Base-by-base conservation (phyloP, 371 early-diverging fungal genomes). In the Syncephalis fuscata region DNA sequence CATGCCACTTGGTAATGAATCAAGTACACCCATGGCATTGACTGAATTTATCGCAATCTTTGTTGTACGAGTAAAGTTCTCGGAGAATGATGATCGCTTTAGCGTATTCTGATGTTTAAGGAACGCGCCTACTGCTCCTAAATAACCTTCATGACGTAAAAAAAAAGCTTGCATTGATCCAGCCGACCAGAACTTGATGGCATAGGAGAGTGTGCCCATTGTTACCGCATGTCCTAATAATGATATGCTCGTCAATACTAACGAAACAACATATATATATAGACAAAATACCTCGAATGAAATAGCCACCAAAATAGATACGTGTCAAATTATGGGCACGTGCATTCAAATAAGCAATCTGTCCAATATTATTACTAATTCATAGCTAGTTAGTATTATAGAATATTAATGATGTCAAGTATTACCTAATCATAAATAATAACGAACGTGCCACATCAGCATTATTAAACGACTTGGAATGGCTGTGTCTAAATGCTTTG, bases 251-350 rank as follows among this genome's bases (percentile, higher is more conserved):
- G 25, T 17, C 3, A 37, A 3, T 16, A 27, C 19, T 26, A 21
- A 11, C 15, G 15, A 10, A 14, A 14, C 27, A 32, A 24, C 27
- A 16, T 20, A 24, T 23, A 37, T n/a, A 17, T 15, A 2, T 43
- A 9, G 9, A n/a, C 26, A 2, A n/a, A 21, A 60, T 68, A 68
- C 79, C 93, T 66, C 94, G 73, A 48, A 95, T 92, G 64, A 92
- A 96, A 61, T 82, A 92, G 25, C 97, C 97, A 50, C 87, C 87
- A 70, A 96, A 96, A 64, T 92, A 96, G 39, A 96, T 93, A 41
- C 75, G 69, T 27, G 66, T 76, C 49, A 94, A 71, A n/a, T 79
- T 83, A 65, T 96, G 92, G 21, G 82, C 79, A 55, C 86, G 78
- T 2, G 97, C 97, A 58, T 90, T 91, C 51, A 96, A 63, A 58